Conservation (phyloP, 805 yeast species). For the Torulaspora microellipsoides region DNA sequence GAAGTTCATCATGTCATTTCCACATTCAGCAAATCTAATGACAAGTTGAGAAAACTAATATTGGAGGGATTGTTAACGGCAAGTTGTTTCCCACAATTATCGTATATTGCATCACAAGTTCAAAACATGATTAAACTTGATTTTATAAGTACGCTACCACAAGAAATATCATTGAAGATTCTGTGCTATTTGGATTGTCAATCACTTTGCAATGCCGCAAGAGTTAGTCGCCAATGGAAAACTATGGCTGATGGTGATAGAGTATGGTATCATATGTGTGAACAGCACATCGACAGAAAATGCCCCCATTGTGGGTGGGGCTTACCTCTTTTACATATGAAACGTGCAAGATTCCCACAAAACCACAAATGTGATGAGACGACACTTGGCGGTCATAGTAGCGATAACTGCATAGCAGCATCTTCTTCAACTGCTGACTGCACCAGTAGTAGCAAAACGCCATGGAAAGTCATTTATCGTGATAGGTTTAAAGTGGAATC, state of each 20-base stretch:
- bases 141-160: slow-evolving; percentile 78
- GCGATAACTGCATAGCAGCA: neutral
- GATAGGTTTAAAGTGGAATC: slow-evolving; percentile 89
- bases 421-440: neutral
- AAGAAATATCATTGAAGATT: slow-evolving; percentile 78
- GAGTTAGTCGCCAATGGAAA: slow-evolving; percentile 85
- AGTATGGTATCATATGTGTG: slow-evolving; percentile 98
- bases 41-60: slow-evolving; percentile 71
- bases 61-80: slow-evolving; percentile 80
- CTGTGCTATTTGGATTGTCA: slow-evolving; percentile 87
- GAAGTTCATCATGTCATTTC: slow-evolving; percentile 83
- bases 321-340: slow-evolving; percentile 87
- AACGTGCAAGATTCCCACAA: slow-evolving; percentile 46
- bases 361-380: slow-evolving; percentile 2
- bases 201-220: slow-evolving; percentile 91
- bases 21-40: slow-evolving; percentile 61
- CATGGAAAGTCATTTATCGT: slow-evolving; percentile 93
- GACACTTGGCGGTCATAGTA: slow-evolving; percentile 1
- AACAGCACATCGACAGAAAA: slow-evolving; percentile 94
- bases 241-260: slow-evolving; percentile 89
- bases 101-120: slow-evolving; percentile 78
- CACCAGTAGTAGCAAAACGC: slow-evolving; percentile 49
- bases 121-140: slow-evolving; percentile 79
- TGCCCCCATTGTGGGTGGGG: slow-evolving; percentile 99
- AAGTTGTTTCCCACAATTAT: slow-evolving; percentile 92